A percentile compares a stretch with the other conserved stretches of the same genome.
Evolutionary conservation across 2,329 filamentous ascomycete species (phyloP).

Genomic region (Aspergillus ustus): DNA sequence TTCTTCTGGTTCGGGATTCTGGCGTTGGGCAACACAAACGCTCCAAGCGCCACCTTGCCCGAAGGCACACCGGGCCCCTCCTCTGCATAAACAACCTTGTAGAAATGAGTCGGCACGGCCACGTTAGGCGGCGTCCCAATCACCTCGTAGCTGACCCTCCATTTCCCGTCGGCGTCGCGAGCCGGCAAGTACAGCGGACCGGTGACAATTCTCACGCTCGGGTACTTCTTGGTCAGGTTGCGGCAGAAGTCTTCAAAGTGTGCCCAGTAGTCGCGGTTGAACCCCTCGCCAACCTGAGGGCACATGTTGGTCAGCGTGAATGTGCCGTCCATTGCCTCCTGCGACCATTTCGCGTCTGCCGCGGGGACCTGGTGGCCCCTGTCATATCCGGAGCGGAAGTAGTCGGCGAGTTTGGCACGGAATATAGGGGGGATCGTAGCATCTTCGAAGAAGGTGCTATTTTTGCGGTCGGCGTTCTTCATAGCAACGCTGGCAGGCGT

Average conservation of each 20-base stretch:
- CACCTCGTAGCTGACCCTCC: slow-evolving; percentile 93
- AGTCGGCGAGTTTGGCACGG: slow-evolving; percentile 88
- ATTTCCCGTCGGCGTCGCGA: slow-evolving; percentile 87
- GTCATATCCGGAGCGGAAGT: slow-evolving; percentile 93
- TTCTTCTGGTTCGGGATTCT: slow-evolving; percentile 85
- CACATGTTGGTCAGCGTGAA: slow-evolving; percentile 97
- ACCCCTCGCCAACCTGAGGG: slow-evolving; percentile 95
- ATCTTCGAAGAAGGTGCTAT: slow-evolving; percentile 85
- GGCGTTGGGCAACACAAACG: slow-evolving; percentile 94
- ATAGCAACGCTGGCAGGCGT: slow-evolving; percentile 79
- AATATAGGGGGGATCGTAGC: slow-evolving; percentile 78
- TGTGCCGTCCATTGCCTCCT: slow-evolving; percentile 91
- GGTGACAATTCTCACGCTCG: slow-evolving; percentile 87
- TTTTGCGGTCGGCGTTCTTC: slow-evolving; percentile 79
- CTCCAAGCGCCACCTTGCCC: slow-evolving; percentile 84
- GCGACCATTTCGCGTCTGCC: slow-evolving; percentile 94
- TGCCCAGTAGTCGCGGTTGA: slow-evolving; percentile 99
- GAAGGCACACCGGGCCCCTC: slow-evolving; percentile 64
- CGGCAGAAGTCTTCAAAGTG: slow-evolving; percentile 98
- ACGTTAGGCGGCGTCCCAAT: slow-evolving; percentile 93
- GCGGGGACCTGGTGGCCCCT: slow-evolving; percentile 96
- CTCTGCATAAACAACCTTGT: slow-evolving; percentile 98
- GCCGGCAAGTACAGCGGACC: slow-evolving; percentile 92
- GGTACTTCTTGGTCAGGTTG: slow-evolving; percentile 77
- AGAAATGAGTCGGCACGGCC: slow-evolving; percentile 97